Evolutionary conservation across 306 rosid species (phyloP).

Genomic region (Vachellia collinsii): DNA sequence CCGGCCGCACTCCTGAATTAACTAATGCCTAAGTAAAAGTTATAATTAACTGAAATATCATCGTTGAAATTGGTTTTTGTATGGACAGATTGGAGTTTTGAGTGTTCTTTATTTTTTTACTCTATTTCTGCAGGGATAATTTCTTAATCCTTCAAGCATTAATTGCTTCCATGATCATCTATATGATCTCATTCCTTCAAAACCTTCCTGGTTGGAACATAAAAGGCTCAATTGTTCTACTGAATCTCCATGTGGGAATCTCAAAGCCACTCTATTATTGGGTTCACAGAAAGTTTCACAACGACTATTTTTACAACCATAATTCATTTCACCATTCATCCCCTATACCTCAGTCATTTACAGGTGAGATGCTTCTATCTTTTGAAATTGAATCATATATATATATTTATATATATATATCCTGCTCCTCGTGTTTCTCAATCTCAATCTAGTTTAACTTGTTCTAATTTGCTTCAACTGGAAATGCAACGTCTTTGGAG

Average conservation of each 20-base stretch:
- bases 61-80: not conserved
- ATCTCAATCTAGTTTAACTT: not conserved
- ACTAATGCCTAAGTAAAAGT: conserved; percentile 32
- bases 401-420: not conserved
- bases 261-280: conserved; percentile 85
- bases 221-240: conserved; percentile 53
- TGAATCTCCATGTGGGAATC: conserved; percentile 69
- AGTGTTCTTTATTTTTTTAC: not conserved
- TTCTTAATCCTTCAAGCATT: conserved; percentile 72
- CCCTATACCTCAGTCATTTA: conserved; percentile 64
- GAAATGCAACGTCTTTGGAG: conserved; percentile 68
- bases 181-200: conserved; percentile 53
- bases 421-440: not conserved
- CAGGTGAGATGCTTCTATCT: conserved; percentile 53
- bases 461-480: conserved; percentile 50
- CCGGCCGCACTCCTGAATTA: conserved; percentile 34
- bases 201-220: conserved; percentile 64
- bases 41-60: not conserved
- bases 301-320: conserved; percentile 49
- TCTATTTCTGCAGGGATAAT: conserved; percentile 64
- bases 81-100: not conserved
- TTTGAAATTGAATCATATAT: not conserved
- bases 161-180: conserved; percentile 51
- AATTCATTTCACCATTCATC: conserved; percentile 88
- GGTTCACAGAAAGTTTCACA: conserved; percentile 66